Evolutionary conservation across 352 stramenopile species (phyloP).

Genomic region (Phytophthora podocarpi): DNA sequence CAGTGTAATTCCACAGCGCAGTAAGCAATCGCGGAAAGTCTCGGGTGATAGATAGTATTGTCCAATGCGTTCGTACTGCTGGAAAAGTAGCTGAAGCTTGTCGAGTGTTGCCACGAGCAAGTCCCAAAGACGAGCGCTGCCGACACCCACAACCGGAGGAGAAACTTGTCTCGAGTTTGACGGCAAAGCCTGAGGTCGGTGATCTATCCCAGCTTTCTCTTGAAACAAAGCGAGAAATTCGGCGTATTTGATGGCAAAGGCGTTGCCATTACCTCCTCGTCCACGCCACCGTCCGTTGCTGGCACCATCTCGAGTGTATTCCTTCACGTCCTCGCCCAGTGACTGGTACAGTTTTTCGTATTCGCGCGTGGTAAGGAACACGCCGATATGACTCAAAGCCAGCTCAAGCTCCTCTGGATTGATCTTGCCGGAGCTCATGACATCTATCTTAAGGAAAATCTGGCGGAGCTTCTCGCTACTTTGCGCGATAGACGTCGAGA

Average conservation of each 20-base stretch:
- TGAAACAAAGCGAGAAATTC: conserved; percentile 60
- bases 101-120: conserved; percentile 56
- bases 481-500: conserved; percentile 52
- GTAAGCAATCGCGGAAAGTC: conserved; percentile 65
- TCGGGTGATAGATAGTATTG: conserved; percentile 60
- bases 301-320: conserved; percentile 24
- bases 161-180: conserved; percentile 50
- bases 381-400: conserved; percentile 69
- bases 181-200: conserved; percentile 36
- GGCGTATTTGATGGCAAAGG: conserved; percentile 65
- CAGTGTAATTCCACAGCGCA: conserved; percentile 60
- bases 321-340: conserved; percentile 37
- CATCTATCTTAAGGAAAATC: conserved; percentile 85
- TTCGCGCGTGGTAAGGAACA: conserved; percentile 70
- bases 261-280: conserved; percentile 20
- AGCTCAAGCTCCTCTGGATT: conserved; percentile 75
- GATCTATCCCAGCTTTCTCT: conserved; percentile 20
- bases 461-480: conserved; percentile 71
- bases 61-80: conserved; percentile 59
- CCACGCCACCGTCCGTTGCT: conserved; percentile 30
- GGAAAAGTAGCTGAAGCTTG: conserved; percentile 53
- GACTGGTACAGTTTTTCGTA: conserved; percentile 72
- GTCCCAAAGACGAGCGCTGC: conserved; percentile 67
- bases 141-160: conserved; percentile 48
- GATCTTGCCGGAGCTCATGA: conserved; percentile 65